Percentiles rank a stretch among this genome's conserved stretches.
Conservation (phyloP, 176 grass and related monocot genomes). For the Eremochloa ophiuroides region DNA sequence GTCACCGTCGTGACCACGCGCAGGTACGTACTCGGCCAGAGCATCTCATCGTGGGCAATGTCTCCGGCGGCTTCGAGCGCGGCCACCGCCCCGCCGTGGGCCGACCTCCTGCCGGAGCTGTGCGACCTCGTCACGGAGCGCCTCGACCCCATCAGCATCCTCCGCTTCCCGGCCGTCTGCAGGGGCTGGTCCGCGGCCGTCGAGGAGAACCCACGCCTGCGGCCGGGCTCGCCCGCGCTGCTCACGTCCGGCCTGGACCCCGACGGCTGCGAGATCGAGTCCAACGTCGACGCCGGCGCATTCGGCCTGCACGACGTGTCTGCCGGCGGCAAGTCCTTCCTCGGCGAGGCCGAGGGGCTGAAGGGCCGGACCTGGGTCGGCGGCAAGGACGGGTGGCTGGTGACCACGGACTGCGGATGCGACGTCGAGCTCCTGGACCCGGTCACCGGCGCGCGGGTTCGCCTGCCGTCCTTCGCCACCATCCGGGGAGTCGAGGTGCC, state of each 20-base stretch:
- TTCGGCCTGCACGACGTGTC: constrained; percentile 8
- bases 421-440: neutral
- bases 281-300: neutral
- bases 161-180: constrained; percentile 6
- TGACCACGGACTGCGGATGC: neutral
- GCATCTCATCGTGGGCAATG: neutral
- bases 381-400: constrained; percentile 20
- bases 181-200: neutral
- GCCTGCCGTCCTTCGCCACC: neutral
- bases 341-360: neutral
- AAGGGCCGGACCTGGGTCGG: constrained; percentile 3
- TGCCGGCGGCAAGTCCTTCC: neutral
- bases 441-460: neutral
- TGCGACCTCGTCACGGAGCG: constrained; percentile 6
- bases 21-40: neutral
- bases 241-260: neutral
- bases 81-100: neutral
- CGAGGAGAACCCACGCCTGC: neutral
- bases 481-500: neutral
- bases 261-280: neutral
- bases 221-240: neutral
- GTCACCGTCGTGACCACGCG: neutral
- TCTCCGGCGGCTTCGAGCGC: neutral
- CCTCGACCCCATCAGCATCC: neutral
- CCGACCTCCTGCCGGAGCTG: constrained; percentile 15